These are phyloP conservation scores for Fusarium nanum DNA, from an alignment of 2,329 filamentous ascomycete genomes.

Conservation along the genomic window DNA sequence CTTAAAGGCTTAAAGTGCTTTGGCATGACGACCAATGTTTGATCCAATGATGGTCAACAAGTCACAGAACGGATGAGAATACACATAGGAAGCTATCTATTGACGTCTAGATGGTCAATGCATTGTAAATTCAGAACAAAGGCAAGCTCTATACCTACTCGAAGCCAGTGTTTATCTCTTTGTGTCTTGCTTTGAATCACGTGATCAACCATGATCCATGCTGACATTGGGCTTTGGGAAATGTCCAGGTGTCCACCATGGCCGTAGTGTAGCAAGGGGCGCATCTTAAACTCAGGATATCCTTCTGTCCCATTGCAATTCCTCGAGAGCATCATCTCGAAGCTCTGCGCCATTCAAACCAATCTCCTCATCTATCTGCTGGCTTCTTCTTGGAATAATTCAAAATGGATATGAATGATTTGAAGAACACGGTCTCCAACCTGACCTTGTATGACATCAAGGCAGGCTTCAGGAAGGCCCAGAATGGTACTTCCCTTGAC, in stretches of 20 bases:
- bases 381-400: conserved; percentile 33
- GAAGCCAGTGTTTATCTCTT: background rate
- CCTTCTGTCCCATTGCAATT: conserved; percentile 24
- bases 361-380: conserved; percentile 1
- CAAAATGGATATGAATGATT: conserved; percentile 84
- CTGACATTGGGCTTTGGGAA: conserved; percentile 41
- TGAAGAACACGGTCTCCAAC: conserved; percentile 90
- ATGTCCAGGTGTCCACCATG: conserved; percentile 48
- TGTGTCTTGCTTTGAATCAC: background rate
- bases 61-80: background rate
- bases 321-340: conserved; percentile 22
- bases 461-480: conserved; percentile 92
- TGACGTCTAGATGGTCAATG: no score
- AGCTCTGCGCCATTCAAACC: conserved; percentile 13
- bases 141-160: background rate
- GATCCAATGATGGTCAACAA: background rate
- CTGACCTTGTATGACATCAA: conserved; percentile 95
- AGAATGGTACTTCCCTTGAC: conserved; percentile 77
- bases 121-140: background rate
- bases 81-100: background rate
- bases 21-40: background rate
- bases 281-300: conserved; percentile 32
- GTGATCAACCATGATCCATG: conserved; percentile 33
- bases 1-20: background rate
- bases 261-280: conserved; percentile 43